Percentiles rank a stretch among this genome's conserved stretches.
Conservation (phyloP, 2,329 filamentous ascomycete species). For the Corynespora cassiicola region DNA sequence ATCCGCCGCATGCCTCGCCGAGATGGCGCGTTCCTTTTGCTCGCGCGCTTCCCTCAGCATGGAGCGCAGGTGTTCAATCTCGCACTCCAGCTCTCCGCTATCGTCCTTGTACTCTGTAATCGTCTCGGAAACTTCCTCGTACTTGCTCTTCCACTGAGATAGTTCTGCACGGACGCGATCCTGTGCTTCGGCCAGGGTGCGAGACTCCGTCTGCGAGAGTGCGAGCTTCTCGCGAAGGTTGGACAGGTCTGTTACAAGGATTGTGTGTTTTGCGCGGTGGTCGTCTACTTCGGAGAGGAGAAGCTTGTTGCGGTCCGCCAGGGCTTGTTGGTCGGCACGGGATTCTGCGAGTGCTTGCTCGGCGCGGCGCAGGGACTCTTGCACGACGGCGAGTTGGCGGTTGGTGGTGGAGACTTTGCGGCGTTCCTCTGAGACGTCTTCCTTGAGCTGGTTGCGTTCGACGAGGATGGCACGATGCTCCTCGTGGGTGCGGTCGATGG, state of each 20-base stretch:
- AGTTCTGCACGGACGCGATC: constrained; percentile 26
- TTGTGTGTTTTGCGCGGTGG: constrained; percentile 18
- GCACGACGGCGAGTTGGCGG: constrained; percentile 20
- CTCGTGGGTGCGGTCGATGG: constrained; percentile 22
- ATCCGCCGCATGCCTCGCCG: constrained; percentile 26
- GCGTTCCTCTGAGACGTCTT: constrained; percentile 26
- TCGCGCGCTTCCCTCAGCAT: constrained; percentile 29
- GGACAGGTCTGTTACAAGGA: constrained; percentile 18
- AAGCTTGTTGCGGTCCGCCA: constrained; percentile 25
- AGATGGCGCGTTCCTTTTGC: constrained; percentile 30
- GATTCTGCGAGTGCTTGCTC: constrained; percentile 20
- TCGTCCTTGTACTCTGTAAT: constrained; percentile 26
- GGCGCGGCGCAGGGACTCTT: constrained; percentile 27
- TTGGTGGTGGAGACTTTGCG: constrained; percentile 22
- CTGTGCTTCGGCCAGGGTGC: constrained; percentile 21
- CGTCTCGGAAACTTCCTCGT: constrained; percentile 28
- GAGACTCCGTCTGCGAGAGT: constrained; percentile 27
- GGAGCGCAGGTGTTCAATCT: constrained; percentile 25
- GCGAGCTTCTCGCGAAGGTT: constrained; percentile 21
- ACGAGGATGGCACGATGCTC: constrained; percentile 26
- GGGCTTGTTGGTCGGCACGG: constrained; percentile 19
- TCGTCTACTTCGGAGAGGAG: constrained; percentile 24
- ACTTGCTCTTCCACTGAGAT: constrained; percentile 29
- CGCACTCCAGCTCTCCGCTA: constrained; percentile 28
- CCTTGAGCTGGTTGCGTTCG: constrained; percentile 29